phyloP scores from a whole-genome alignment of 148 eudicot species.

The Dysphania ambrosioides region DNA sequence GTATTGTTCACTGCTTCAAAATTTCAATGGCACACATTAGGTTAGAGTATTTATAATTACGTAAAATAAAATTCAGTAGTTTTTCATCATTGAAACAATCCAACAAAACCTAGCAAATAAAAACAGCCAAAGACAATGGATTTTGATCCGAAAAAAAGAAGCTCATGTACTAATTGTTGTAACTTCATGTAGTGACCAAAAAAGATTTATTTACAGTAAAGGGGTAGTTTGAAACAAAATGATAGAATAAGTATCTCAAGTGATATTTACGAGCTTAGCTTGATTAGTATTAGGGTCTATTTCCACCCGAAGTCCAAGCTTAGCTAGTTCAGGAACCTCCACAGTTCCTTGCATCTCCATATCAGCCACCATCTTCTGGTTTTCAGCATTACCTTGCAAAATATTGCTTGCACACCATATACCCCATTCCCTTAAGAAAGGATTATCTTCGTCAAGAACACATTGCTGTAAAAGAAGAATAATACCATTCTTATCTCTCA shows the following conservation, averaged over 20 bases:
- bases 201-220: too few relatives aligned
- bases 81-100: too few relatives aligned
- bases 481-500: slow-evolving; percentile 58
- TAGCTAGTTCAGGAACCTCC: slow-evolving; percentile 66
- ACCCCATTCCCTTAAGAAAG: slow-evolving; percentile 94
- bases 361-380: slow-evolving; percentile 51
- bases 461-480: slow-evolving; percentile 72
- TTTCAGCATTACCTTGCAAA: slow-evolving; percentile 66
- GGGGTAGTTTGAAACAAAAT: background rate
- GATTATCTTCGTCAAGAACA: slow-evolving; percentile 80
- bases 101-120: too few relatives aligned
- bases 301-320: slow-evolving; percentile 73
- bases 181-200: too few relatives aligned
- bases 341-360: slow-evolving; percentile 83
- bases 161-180: too few relatives aligned
- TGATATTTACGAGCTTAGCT: slow-evolving; percentile 68
- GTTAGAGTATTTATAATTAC: too few relatives aligned
- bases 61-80: too few relatives aligned
- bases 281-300: slow-evolving; percentile 62
- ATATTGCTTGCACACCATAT: slow-evolving; percentile 64
- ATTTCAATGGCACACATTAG: too few relatives aligned
- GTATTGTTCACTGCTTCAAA: too few relatives aligned
- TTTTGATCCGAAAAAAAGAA: too few relatives aligned
- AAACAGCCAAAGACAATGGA: too few relatives aligned
- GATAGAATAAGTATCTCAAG: slow-evolving; percentile 32